Base-by-base conservation (phyloP, 1,284 basidiomycete species). In the Marasmius oreades region DNA sequence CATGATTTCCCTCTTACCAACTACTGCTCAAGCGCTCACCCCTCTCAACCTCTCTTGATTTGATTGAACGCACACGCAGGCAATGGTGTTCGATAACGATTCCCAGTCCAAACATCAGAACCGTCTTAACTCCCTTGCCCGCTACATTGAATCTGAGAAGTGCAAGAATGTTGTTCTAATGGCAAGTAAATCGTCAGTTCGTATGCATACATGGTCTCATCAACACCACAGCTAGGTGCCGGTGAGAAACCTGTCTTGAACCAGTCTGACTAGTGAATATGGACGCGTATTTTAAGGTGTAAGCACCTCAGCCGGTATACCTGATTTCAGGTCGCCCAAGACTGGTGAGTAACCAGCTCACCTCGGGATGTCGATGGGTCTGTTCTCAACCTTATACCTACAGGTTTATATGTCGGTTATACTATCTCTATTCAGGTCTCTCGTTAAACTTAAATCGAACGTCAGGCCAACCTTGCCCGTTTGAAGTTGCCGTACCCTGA, bases 281-380 rank as follows among this genome's bases (percentile, higher is more conserved):
- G 16, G n/a, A 42, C 3, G 39, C 39, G 50, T 50, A 26, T 43
- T 44, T 55, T 43, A 55, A 91, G 88, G 88, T 46, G 78, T 90
- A 34, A 90, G 87, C 63, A 91, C 89, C 3, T 80, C 88, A 34
- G 89, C 89, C 61, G 89, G 89, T 1, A 92, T 92, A 31, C 89
- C 89, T 2, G 90, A 92, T 68, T 92, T 91, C 65, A 76, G 90
- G 61, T 90, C 88, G 23, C 88, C 88, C 4, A 78, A 82, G 33
- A 92, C 89, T 59, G 89, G 88, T 82, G 59, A 46, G 20, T n/a
- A 7, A 3, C 5, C 16, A 14, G 5, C 51, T 26, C 45, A 24
- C 12, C 23, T 39, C 50, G 50, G n/a, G 18, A 16, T 26, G 16
- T 26, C 31, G 18, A 42, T 48, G 3, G 22, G 22, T 39, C 51